A percentile compares a stretch with the other conserved stretches of the same genome.
These are phyloP conservation scores for Vickermania spadyakhi DNA, from an alignment of 208 protist species.

Conservation along the genomic window DNA sequence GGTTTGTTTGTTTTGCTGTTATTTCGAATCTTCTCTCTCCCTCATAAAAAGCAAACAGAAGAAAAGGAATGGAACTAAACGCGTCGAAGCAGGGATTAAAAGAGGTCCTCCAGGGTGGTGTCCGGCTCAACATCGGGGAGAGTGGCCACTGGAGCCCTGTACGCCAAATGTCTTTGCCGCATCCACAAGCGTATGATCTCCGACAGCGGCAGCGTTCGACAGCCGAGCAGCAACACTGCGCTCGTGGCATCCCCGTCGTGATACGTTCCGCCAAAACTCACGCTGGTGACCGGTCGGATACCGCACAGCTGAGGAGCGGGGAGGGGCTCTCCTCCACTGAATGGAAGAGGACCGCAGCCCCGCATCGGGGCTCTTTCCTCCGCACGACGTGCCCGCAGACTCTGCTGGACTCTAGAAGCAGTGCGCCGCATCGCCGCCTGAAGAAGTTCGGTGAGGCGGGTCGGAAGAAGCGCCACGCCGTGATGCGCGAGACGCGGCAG, in stretches of 20 bases:
- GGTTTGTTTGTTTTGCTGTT: background rate
- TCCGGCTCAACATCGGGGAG: conserved; percentile 12
- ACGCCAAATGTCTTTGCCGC: conserved; percentile 15
- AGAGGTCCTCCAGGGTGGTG: conserved; percentile 39
- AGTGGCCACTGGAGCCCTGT: conserved; percentile 7
- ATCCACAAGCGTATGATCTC: conserved; percentile 24
- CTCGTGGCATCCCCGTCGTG: conserved; percentile 25
- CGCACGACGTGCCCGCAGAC: conserved; percentile 10
- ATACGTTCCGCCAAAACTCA: conserved; percentile 21
- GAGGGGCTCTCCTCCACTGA: too few relatives aligned
- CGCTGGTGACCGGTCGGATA: background rate
- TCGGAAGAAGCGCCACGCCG: background rate
- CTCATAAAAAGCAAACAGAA: background rate
- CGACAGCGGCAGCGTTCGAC: conserved; percentile 16
- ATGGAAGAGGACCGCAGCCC: background rate
- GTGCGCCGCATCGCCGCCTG: background rate
- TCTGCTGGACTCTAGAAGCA: background rate
- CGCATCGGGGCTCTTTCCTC: conserved; percentile 5
- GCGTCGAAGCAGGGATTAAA: too few relatives aligned
- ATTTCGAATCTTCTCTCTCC: background rate
- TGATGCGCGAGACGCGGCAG: conserved; percentile 38
- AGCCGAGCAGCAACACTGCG: conserved; percentile 24
- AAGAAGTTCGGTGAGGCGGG: background rate
- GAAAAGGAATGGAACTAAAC: background rate
- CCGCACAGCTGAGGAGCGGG: background rate